Base-by-base conservation (phyloP, 345 rosid species). In the Populus ilicifolia region DNA sequence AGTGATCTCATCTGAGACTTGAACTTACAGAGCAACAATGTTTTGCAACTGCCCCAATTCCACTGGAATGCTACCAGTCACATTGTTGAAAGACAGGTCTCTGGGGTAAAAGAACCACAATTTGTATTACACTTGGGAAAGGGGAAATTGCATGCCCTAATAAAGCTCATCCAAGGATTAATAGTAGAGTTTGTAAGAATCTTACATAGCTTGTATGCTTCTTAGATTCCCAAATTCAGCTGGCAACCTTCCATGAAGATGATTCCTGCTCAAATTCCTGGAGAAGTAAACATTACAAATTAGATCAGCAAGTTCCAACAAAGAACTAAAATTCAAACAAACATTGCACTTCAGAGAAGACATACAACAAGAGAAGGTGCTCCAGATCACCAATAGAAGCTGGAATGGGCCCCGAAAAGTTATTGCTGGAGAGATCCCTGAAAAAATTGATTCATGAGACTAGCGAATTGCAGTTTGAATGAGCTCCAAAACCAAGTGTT, bases 11-110 rank as follows among this genome's bases (percentile, higher is more conserved):
- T 52, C 2, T 5, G 5, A 10, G 17, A 5, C 4, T 25, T 65
- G 11, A 41, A 85, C 94, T 86, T 86, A 94, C 99, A 96, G 84
- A 64, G 98, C 85, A 65, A 80, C 82, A 36, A 96, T 39, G 63
- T 92, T 96, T 81, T 94, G 99, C 85, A 94, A 74, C 70, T 89
- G 97, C 38, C 98, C 98, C 70, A 96, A 63, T 74, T 92, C 99
- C 7, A 68, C 75, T 41, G 99, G 97, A 65, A 96, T 92, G 75
- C 72, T 73, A 43, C 97, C 94, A 4, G 90, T 87, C 68, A 96
- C 76, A 43, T 78, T 83, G 85, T 96, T 92, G 84, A 87, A 89
- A 2, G 99, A 94, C 62, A 94, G 70, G 78, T 96, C 99, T 16
- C 99, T 96, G 33, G 5, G 18, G 75, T 68, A 76, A 62, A 18